Conservation (phyloP, 1,284 basidiomycete genomes). For the Naganishia liquefaciens region DNA sequence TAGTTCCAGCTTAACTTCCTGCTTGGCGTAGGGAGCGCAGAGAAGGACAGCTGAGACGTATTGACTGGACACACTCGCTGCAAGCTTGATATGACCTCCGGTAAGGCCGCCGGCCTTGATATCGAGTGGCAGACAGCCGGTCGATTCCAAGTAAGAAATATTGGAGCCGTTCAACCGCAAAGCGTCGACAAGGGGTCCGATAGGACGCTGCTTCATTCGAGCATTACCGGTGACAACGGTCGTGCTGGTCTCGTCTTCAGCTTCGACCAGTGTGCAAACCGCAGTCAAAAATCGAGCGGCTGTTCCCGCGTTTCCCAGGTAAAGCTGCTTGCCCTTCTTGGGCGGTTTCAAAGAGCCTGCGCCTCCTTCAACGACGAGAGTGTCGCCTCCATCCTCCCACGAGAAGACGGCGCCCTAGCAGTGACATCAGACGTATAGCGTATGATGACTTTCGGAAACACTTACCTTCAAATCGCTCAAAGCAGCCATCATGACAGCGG, state of each 20-base stretch:
- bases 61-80: constrained; percentile 94
- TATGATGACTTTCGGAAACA: neutral
- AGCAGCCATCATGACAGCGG: constrained; percentile 98
- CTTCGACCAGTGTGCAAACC: constrained; percentile 78
- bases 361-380: constrained; percentile 87
- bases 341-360: constrained; percentile 78
- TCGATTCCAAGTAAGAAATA: constrained; percentile 74
- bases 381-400: constrained; percentile 93
- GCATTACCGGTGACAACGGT: constrained; percentile 95
- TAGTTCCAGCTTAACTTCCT: constrained; percentile 82
- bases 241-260: constrained; percentile 52
- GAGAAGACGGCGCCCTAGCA: constrained; percentile 76
- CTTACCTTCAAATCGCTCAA: constrained; percentile 78
- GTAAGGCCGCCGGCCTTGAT: constrained; percentile 81
- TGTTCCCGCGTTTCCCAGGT: constrained; percentile 96
- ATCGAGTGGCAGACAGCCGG: constrained; percentile 84
- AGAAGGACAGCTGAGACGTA: constrained; percentile 97
- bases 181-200: constrained; percentile 93
- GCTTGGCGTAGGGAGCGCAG: constrained; percentile 87
- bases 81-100: constrained; percentile 81
- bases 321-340: constrained; percentile 77
- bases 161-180: constrained; percentile 76
- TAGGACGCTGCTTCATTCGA: constrained; percentile 94
- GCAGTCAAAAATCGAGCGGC: constrained; percentile 97
- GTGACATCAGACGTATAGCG: constrained; percentile 30